These are phyloP conservation scores for Didymella glomerata DNA, from an alignment of 2,329 filamentous ascomycete species.

Conservation along the genomic window DNA sequence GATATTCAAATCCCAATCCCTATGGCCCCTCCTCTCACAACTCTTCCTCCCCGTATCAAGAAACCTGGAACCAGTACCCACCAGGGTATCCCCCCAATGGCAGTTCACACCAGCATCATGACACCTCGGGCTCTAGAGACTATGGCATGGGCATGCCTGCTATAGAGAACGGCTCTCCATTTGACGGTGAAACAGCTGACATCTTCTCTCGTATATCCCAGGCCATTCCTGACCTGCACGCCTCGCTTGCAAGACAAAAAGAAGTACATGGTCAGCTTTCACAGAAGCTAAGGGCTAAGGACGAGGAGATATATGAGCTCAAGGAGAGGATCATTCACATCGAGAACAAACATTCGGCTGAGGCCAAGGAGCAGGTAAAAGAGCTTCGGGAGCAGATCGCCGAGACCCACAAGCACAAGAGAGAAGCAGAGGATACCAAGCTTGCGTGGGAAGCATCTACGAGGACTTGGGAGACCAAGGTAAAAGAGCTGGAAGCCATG, in stretches of 20 bases:
- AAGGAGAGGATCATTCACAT: conserved; percentile 60
- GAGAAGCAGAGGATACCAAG: conserved; percentile 46
- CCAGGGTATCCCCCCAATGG: conserved; percentile 48
- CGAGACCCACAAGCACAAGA: conserved; percentile 55
- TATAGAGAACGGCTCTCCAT: conserved; percentile 43
- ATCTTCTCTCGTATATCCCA: conserved; percentile 51
- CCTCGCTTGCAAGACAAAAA: conserved; percentile 57
- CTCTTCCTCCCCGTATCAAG: conserved; percentile 50
- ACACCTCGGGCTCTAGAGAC: conserved; percentile 49
- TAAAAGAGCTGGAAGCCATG: conserved; percentile 55
- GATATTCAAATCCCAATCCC: conserved; percentile 42
- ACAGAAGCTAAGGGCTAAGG: conserved; percentile 61
- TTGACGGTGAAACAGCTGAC: conserved; percentile 50
- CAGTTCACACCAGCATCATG: conserved; percentile 48
- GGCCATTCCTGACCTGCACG: conserved; percentile 51
- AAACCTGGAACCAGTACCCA: conserved; percentile 47
- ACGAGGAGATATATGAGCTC: conserved; percentile 61
- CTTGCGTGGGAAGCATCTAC: conserved; percentile 44
- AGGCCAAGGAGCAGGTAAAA: conserved; percentile 62
- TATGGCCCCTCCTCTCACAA: conserved; percentile 49
- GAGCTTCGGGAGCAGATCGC: conserved; percentile 59
- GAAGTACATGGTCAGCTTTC: conserved; percentile 61
- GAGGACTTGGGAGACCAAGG: conserved; percentile 53
- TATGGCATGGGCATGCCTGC: conserved; percentile 40
- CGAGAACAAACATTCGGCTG: conserved; percentile 60